Evolutionary conservation across 805 yeast genomes (phyloP), one percentile per base, ranked within the genome.

Genomic region (Wickerhamomyces bovis): DNA sequence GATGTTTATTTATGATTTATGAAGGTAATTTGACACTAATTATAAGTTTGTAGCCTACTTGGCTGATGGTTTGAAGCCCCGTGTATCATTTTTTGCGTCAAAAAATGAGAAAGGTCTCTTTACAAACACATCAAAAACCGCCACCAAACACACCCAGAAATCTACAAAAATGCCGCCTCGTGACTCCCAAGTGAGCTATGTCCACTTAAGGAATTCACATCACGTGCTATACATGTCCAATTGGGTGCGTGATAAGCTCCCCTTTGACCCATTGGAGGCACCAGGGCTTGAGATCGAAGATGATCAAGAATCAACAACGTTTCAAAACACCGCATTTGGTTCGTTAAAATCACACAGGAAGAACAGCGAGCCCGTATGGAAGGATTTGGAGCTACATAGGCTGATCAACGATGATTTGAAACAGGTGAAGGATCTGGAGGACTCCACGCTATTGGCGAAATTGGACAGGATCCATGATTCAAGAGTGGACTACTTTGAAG

Each of bases 141-240:
- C 23, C 31, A 31, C 13, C 19, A 33, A 20, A n/a, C n/a, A n/a
- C n/a, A n/a, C n/a, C n/a, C n/a, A n/a, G n/a, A n/a, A n/a, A n/a
- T n/a, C n/a, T n/a, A n/a, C n/a, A n/a, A 16, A 33, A 33, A 33
- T 33, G 36, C 36, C 36, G 11, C 36, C 36, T 8, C 36, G 45
- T 9, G 51, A 48, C 26, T 48, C 51, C 19, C 44, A 42, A 18
- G 38, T 41, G 6, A 42, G 18, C 15, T 48, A 55, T 38, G 41
- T 60, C 1, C 63, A 63, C 42, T 46, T 61, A 46, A 43, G 36
- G 20, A 45, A 51, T 31, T 54, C 65, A 1, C 66, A 42, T 65
- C 69, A 48, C 48, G 66, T 45, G 40, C 65, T 42, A 50, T 70
- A 52, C 55, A 63, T 56, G 63, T 67, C 53, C 39, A 62, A 57